These are phyloP conservation scores for Monosporozyma siamensis DNA, from an alignment of 805 yeast genomes.

Conservation along the genomic window DNA sequence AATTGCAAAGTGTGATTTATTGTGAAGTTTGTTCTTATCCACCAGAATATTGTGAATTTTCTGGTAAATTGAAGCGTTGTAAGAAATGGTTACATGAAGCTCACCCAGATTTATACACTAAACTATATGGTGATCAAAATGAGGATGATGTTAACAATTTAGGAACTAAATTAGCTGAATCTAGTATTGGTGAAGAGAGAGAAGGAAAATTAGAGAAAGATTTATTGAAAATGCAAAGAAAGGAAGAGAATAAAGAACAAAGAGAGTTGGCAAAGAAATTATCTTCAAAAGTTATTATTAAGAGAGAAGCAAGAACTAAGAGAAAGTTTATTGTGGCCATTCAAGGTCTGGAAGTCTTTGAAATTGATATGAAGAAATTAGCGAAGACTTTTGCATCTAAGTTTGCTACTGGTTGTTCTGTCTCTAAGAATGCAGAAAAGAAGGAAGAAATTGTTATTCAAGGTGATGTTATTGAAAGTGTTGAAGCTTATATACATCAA, in stretches of 20 bases:
- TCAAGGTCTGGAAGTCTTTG: slow-evolving; percentile 80
- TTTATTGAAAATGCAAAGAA: slow-evolving; percentile 73
- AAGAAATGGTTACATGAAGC: slow-evolving; percentile 67
- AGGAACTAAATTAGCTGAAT: slow-evolving; percentile 35
- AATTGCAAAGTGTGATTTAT: slow-evolving; percentile 39
- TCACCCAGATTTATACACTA: slow-evolving; percentile 46
- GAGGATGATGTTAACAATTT: slow-evolving; percentile 30
- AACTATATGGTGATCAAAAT: slow-evolving; percentile 45
- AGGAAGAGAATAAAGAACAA: slow-evolving; percentile 77
- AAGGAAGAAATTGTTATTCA: slow-evolving; percentile 87
- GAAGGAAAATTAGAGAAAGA: slow-evolving; percentile 78
- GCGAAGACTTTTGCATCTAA: slow-evolving; percentile 88
- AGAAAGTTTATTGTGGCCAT: slow-evolving; percentile 81
- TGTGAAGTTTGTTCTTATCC: slow-evolving; percentile 79
- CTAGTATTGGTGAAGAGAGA: slow-evolving; percentile 60
- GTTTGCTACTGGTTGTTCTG: slow-evolving; percentile 94
- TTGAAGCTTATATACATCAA: slow-evolving; percentile 62
- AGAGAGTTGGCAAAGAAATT: slow-evolving; percentile 71
- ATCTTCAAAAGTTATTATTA: slow-evolving; percentile 72
- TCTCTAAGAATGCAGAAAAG: slow-evolving; percentile 81
- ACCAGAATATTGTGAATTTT: slow-evolving; percentile 90
- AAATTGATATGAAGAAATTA: slow-evolving; percentile 79
- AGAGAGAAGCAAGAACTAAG: slow-evolving; percentile 83
- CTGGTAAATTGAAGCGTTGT: slow-evolving; percentile 71
- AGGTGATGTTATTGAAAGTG: slow-evolving; percentile 92